A percentile compares a stretch with the other conserved stretches of the same genome.
Conservation (phyloP, 2,329 filamentous ascomycete species). For the Penicillium palitans region DNA sequence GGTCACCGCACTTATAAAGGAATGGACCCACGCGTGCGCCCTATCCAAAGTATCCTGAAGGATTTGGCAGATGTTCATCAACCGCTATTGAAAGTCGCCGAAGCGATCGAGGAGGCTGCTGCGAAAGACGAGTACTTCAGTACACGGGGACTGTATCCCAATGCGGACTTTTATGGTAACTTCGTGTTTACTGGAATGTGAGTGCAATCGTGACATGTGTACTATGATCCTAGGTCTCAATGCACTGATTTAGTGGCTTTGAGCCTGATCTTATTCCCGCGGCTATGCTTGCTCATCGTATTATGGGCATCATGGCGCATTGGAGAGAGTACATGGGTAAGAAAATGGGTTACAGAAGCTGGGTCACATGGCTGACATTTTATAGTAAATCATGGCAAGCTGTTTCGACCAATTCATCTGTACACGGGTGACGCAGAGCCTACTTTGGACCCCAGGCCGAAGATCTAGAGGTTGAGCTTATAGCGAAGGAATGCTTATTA, state of each 20-base stretch:
- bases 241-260: slow-evolving; percentile 24
- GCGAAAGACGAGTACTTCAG: slow-evolving; percentile 31
- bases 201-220: slow-evolving; percentile 3
- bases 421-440: slow-evolving; percentile 25
- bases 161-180: slow-evolving; percentile 49
- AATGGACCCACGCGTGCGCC: slow-evolving; percentile 29
- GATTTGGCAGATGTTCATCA: slow-evolving; percentile 21
- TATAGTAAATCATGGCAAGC: slow-evolving; percentile 30
- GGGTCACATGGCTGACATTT: slow-evolving; percentile 8
- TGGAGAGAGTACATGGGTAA: slow-evolving; percentile 38
- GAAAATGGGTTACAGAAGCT: not conserved
- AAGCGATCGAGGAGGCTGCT: slow-evolving; percentile 29
- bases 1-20: slow-evolving; percentile 37
- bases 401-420: slow-evolving; percentile 32
- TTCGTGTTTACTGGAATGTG: slow-evolving; percentile 47
- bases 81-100: slow-evolving; percentile 26
- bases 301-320: slow-evolving; percentile 37
- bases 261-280: slow-evolving; percentile 33
- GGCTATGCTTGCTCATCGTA: slow-evolving; percentile 33
- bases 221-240: not conserved
- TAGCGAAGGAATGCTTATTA: not conserved
- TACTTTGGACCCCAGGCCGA: slow-evolving; percentile 3
- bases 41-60: slow-evolving; percentile 28
- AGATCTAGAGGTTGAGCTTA: slow-evolving; percentile 6
- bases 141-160: slow-evolving; percentile 40